These are phyloP conservation scores for Cyphellophora europaea DNA, from an alignment of 2,329 filamentous ascomycete genomes.

Conservation along the genomic window DNA sequence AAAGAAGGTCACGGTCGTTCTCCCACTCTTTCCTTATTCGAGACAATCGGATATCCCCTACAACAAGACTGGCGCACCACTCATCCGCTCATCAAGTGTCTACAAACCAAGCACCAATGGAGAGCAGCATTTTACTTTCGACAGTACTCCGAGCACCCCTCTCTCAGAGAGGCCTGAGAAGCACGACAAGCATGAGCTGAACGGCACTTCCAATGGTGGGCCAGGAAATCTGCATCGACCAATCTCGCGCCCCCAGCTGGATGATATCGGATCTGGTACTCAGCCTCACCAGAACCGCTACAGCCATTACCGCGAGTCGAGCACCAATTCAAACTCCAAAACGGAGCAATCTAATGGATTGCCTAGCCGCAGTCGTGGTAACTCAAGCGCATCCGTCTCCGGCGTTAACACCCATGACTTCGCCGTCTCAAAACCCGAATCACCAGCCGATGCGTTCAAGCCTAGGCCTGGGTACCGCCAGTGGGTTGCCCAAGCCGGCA, in stretches of 20 bases:
- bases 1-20: conserved; percentile 82
- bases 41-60: conserved; percentile 94
- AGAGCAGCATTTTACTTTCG: conserved; percentile 69
- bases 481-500: conserved; percentile 97
- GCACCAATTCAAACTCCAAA: conserved; percentile 25
- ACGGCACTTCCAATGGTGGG: not conserved
- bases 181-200: conserved; percentile 23
- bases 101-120: conserved; percentile 34
- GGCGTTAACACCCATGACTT: conserved; percentile 55
- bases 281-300: conserved; percentile 30
- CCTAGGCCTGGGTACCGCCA: conserved; percentile 92
- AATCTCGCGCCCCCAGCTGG: conserved; percentile 58
- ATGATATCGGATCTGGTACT: conserved; percentile 38
- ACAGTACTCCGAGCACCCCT: conserved; percentile 83
- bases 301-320: conserved; percentile 28
- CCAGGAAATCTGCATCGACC: conserved; percentile 59
- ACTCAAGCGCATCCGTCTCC: conserved; percentile 12
- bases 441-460: conserved; percentile 53
- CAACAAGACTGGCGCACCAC: conserved; percentile 85
- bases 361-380: conserved; percentile 8
- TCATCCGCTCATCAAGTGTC: conserved; percentile 16
- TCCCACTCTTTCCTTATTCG: conserved; percentile 94
- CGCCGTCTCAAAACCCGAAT: conserved; percentile 7
- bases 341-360: conserved; percentile 26
- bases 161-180: conserved; percentile 58